A percentile compares a stretch with the other conserved stretches of the same genome.
Evolutionary conservation across 768 basidiomycete genomes (phyloP).

Genomic region (Polyporus arcularius): DNA sequence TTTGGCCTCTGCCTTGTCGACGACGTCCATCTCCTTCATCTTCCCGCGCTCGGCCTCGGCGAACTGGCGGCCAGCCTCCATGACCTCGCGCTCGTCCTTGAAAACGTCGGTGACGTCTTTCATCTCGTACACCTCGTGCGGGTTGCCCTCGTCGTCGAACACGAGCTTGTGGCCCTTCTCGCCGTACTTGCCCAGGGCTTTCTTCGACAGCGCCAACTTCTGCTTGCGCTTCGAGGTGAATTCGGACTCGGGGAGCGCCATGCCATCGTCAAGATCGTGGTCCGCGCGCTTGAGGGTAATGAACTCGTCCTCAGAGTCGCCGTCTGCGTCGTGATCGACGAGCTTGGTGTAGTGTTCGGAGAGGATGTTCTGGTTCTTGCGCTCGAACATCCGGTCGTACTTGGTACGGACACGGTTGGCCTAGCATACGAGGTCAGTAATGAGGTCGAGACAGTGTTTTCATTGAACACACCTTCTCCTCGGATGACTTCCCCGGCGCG

Average conservation of each 20-base stretch:
- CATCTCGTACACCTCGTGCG: constrained; percentile 84
- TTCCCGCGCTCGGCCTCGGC: constrained; percentile 72
- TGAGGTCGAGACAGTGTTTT: no score
- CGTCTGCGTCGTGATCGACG: constrained; percentile 63
- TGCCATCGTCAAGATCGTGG: constrained; percentile 60
- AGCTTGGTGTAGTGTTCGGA: constrained; percentile 90
- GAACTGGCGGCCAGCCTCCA: constrained; percentile 68
- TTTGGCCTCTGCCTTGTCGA: constrained; percentile 81
- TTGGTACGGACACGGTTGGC: constrained; percentile 72
- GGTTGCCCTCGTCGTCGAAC: constrained; percentile 86
- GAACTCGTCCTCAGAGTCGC: constrained; percentile 72
- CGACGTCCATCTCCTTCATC: constrained; percentile 67
- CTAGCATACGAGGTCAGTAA: no score
- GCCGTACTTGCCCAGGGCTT: constrained; percentile 61
- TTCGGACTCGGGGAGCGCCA: constrained; percentile 37
- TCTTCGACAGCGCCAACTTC: constrained; percentile 73
- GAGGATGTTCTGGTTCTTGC: constrained; percentile 91
- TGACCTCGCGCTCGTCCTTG: constrained; percentile 58
- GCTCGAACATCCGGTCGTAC: constrained; percentile 97
- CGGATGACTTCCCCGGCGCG: constrained; percentile 23
- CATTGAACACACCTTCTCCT: constrained; percentile 41
- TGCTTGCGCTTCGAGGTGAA: constrained; percentile 87
- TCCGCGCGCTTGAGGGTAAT: constrained; percentile 92
- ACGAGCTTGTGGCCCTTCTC: constrained; percentile 72
- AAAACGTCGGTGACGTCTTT: constrained; percentile 70